phyloP scores from a whole-genome alignment of 768 basidiomycete genomes.

The Naematelia aurantialba region DNA sequence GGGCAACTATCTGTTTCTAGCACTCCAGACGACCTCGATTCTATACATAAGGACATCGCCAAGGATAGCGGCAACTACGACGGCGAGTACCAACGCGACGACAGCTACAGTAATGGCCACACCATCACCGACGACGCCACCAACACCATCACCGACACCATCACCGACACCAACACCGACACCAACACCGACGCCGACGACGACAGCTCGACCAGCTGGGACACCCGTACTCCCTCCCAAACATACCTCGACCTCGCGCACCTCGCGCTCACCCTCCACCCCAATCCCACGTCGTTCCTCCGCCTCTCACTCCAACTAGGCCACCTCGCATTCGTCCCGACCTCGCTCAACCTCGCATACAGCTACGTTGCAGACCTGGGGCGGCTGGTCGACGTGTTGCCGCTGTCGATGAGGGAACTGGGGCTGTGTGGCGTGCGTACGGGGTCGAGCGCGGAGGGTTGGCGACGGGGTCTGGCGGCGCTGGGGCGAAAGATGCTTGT shows the following conservation, averaged over 20 bases:
- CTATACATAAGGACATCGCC: too few relatives aligned
- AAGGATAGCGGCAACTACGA: too few relatives aligned
- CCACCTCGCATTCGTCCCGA: slow-evolving; percentile 8
- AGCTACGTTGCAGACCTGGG: slow-evolving; percentile 23
- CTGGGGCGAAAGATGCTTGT: slow-evolving; percentile 30
- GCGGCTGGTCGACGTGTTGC: slow-evolving; percentile 18
- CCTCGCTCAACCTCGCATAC: slow-evolving; percentile 32
- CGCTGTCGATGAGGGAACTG: slow-evolving; percentile 20
- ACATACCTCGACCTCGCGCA: slow-evolving; percentile 12
- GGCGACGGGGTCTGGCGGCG: slow-evolving; percentile 16
- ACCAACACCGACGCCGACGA: not conserved
- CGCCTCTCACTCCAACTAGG: slow-evolving; percentile 10
- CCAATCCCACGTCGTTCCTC: slow-evolving; percentile 20
- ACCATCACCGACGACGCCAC: too few relatives aligned
- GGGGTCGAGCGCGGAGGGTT: slow-evolving; percentile 9
- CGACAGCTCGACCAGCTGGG: slow-evolving; percentile 7
- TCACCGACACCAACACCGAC: too few relatives aligned
- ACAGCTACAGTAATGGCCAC: not conserved
- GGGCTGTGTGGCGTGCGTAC: slow-evolving; percentile 17
- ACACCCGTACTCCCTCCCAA: not conserved
- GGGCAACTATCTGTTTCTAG: too few relatives aligned
- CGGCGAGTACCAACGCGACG: too few relatives aligned
- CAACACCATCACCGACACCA: slow-evolving; percentile 1
- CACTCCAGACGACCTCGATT: too few relatives aligned
- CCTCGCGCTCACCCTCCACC: slow-evolving; percentile 28